These are phyloP conservation scores for Allium sativum DNA, from an alignment of 106 monocot genomes.

Conservation along the genomic window DNA sequence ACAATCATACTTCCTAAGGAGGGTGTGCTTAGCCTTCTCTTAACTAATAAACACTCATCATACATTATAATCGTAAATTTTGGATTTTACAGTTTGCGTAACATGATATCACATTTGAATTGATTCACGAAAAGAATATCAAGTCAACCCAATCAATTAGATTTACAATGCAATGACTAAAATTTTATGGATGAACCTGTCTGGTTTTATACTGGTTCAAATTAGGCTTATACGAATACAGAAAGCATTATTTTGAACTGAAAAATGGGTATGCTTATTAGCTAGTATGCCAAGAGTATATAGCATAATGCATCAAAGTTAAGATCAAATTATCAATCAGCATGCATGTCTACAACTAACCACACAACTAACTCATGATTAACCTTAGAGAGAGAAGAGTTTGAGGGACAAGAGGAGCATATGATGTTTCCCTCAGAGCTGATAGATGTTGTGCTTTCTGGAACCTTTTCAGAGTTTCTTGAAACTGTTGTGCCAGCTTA, in stretches of 20 bases:
- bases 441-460: constrained; percentile 82
- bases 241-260: neutral
- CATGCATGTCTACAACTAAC: neutral
- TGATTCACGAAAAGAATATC: too few species aligned
- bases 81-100: too few species aligned
- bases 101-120: too few species aligned
- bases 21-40: too few species aligned
- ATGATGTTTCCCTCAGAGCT: constrained; percentile 76
- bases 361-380: neutral
- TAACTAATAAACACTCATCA: too few species aligned
- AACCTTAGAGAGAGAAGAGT: constrained; percentile 66
- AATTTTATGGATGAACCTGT: too few species aligned
- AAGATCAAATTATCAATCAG: too few species aligned
- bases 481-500: constrained; percentile 94
- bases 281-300: neutral
- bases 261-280: neutral
- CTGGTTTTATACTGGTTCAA: too few species aligned
- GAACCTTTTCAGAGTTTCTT: constrained; percentile 69
- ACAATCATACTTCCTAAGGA: too few species aligned
- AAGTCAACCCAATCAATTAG: too few species aligned
- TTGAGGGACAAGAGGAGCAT: constrained; percentile 74
- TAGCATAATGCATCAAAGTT: neutral
- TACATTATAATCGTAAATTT: too few species aligned
- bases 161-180: too few species aligned
- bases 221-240: neutral